These are phyloP conservation scores for Pichia gijzeniarum DNA, from an alignment of 805 yeast species.

Conservation along the genomic window DNA sequence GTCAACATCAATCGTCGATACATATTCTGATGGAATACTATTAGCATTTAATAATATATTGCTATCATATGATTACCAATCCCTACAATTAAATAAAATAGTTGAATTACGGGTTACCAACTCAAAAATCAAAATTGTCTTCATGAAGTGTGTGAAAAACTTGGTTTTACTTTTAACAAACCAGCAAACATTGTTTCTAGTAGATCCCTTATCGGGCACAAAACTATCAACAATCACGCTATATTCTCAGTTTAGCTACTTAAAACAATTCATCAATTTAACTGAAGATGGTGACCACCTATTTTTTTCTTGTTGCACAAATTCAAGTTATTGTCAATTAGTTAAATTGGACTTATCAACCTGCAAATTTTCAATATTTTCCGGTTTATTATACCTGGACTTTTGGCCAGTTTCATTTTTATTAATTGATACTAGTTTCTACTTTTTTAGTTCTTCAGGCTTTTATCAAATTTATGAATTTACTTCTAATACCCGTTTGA, in stretches of 20 bases:
- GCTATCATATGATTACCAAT: not conserved
- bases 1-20: not conserved
- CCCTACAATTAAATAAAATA: not conserved
- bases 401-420: conserved; percentile 22
- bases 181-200: not conserved
- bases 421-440: conserved; percentile 16
- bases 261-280: conserved; percentile 5
- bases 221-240: not conserved
- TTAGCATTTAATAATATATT: not conserved
- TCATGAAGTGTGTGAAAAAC: not conserved
- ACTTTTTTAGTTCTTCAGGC: conserved; percentile 15
- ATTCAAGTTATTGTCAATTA: conserved; percentile 4
- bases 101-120: not conserved
- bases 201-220: conserved; percentile 6
- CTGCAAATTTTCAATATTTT: not conserved
- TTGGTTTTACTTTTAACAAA: not conserved
- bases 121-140: not conserved
- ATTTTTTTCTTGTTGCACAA: not conserved
- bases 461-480: not conserved
- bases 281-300: not conserved
- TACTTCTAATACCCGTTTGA: not conserved
- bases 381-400: conserved; percentile 14
- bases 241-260: conserved; percentile 2
- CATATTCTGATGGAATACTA: conserved; percentile 5
- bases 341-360: not conserved